These are phyloP conservation scores for Botrytis elliptica DNA, from an alignment of 2,329 filamentous ascomycete genomes.

Conservation along the genomic window DNA sequence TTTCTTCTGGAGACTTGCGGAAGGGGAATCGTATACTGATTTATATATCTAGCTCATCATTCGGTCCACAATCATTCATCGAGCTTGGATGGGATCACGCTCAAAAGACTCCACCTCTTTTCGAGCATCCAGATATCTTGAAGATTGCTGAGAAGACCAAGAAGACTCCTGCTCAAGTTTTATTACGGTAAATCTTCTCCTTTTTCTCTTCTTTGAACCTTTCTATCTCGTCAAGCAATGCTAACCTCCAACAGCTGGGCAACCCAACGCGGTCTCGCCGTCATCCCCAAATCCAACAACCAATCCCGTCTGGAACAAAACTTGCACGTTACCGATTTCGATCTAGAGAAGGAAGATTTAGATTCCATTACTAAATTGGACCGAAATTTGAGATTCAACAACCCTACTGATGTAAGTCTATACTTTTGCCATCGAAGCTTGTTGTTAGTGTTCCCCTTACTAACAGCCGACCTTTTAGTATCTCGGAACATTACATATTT, in stretches of 20 bases:
- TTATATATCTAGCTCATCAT: constrained; percentile 55
- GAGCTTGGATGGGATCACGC: constrained; percentile 73
- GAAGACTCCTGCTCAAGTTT: constrained; percentile 75
- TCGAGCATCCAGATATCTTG: constrained; percentile 67
- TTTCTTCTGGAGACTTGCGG: not conserved
- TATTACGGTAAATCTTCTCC: constrained; percentile 48
- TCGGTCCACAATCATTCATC: constrained; percentile 75
- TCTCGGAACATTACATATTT: constrained; percentile 52
- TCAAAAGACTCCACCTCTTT: constrained; percentile 63
- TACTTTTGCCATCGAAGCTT: too few species aligned
- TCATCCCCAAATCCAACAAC: constrained; percentile 76
- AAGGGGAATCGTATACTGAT: not conserved
- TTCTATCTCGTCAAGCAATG: not conserved
- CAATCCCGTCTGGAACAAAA: constrained; percentile 60
- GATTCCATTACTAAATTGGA: constrained; percentile 65
- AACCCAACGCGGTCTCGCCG: constrained; percentile 75
- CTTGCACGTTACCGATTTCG: constrained; percentile 64
- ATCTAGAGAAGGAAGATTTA: constrained; percentile 65
- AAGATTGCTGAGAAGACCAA: constrained; percentile 65
- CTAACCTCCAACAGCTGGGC: constrained; percentile 62
- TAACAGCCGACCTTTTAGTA: constrained; percentile 39
- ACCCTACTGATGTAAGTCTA: constrained; percentile 55
- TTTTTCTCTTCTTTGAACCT: too few species aligned
- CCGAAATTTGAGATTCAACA: constrained; percentile 70
- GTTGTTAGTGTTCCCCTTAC: not conserved